Evolutionary conservation across 2,329 filamentous ascomycete genomes (phyloP).

Genomic region (Cercospora janseana): DNA sequence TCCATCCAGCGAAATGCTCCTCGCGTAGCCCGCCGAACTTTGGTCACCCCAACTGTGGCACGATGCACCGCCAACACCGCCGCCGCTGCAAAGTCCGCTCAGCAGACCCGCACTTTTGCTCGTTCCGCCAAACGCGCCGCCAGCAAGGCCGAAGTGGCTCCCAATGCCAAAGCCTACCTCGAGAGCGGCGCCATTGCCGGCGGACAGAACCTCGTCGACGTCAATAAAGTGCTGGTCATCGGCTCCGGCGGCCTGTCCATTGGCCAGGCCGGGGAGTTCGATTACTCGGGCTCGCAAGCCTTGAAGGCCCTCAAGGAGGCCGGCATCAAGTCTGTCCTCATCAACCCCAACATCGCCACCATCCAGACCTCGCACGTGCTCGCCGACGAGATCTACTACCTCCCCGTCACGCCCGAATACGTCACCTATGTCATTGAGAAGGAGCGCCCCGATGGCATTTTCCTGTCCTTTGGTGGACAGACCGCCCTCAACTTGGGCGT

Average conservation of each 20-base stretch:
- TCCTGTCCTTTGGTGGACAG: conserved; percentile 95
- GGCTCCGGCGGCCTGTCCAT: conserved; percentile 93
- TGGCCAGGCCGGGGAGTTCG: conserved; percentile 96
- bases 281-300: conserved; percentile 96
- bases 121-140: conserved; percentile 29
- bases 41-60: conserved; percentile 28
- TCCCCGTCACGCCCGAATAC: conserved; percentile 96
- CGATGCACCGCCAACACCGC: conserved; percentile 20
- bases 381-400: conserved; percentile 96
- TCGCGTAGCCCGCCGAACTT: conserved; percentile 31
- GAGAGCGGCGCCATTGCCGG: conserved; percentile 82
- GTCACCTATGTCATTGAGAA: conserved; percentile 96
- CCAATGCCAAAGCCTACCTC: conserved; percentile 82
- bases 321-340: conserved; percentile 83
- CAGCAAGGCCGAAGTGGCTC: conserved; percentile 62
- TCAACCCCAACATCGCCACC: conserved; percentile 97
- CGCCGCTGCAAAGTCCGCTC: conserved; percentile 16
- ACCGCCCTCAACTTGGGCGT: conserved; percentile 96
- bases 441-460: conserved; percentile 93
- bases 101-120: conserved; percentile 30
- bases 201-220: conserved; percentile 72
- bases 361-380: conserved; percentile 97
- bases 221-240: conserved; percentile 97
- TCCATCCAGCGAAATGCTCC: conserved; percentile 27
- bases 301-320: conserved; percentile 96